Evolutionary conservation across 1,284 basidiomycete species (phyloP), one percentile per base, ranked within the genome.

Genomic region (Meira nashicola): DNA sequence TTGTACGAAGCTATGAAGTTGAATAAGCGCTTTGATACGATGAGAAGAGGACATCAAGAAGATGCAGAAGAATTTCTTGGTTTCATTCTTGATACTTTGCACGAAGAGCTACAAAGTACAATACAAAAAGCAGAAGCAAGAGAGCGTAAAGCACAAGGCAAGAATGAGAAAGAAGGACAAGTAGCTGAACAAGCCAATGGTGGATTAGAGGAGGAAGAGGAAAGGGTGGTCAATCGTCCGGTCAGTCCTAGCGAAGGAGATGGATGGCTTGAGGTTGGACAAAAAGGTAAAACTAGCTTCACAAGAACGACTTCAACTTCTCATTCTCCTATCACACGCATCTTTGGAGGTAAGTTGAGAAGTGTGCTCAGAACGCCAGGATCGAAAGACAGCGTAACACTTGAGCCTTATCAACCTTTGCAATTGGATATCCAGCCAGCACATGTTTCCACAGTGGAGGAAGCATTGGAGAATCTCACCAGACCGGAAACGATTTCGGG

Each of bases 1-100:
- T 84, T 97, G n/a, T 95, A 95, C 79, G 90, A 93, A 64, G 92
- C 91, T n/a, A 87, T 95, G 84, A 91, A 90, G 80, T 86, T 88
- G 80, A 92, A 93, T 82, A 91, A 90, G 80, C 84, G 90, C 57
- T 97, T 97, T 74, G 92, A 95, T 70, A 85, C 84, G 57, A 96
- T 97, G 90, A 82, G 88, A 84, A 86, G 89, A 38, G 93, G 93
- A 0, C 89, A 92, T 65, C 94, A 98, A 81, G 94, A 98, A 80
- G 94, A 98, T 64, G 94, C 94, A 0, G 93, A 98, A 79, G 94
- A 98, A 80, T 98, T 96, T 80, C 83, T 97, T n/a, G 93, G 94
- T 9, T 95, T 96, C 81, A 93, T 92, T 81, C 83, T 97, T 47
- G 92, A 96, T 77, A 91, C 92, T 0, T 82, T 98, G 2, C 92